Evolutionary conservation across 176 grass and related monocot species (phyloP).

Genomic region (Aegilops speltoides): DNA sequence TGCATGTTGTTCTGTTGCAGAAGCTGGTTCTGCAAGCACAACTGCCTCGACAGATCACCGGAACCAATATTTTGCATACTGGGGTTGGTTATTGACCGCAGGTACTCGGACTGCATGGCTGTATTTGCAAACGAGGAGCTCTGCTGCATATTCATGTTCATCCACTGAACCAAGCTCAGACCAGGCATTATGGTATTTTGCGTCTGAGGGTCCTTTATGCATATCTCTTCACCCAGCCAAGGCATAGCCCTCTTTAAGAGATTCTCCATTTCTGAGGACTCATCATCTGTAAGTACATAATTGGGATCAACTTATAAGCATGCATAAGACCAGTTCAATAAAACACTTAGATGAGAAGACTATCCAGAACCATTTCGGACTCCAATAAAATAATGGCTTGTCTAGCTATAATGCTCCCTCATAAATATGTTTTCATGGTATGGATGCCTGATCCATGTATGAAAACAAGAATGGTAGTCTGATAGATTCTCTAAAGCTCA

Average conservation of each 20-base stretch:
- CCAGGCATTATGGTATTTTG: slow-evolving; percentile 81
- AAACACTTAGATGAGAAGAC: not conserved
- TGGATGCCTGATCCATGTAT: not conserved
- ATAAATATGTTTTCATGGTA: slow-evolving; percentile 7
- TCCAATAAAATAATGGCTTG: too few species aligned
- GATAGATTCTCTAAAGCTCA: not conserved
- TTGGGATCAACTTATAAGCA: not conserved
- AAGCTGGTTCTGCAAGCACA: slow-evolving; percentile 54
- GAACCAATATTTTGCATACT: slow-evolving; percentile 57
- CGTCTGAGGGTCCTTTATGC: slow-evolving; percentile 85
- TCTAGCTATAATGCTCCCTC: not conserved
- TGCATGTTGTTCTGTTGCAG: slow-evolving; percentile 69
- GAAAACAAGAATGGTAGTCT: not conserved
- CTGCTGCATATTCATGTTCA: slow-evolving; percentile 92
- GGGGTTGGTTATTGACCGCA: slow-evolving; percentile 52
- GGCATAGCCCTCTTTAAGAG: slow-evolving; percentile 79
- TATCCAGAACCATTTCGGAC: too few species aligned
- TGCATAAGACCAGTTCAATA: not conserved
- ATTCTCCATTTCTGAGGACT: slow-evolving; percentile 87
- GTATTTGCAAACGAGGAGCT: slow-evolving; percentile 59
- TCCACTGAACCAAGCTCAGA: slow-evolving; percentile 88
- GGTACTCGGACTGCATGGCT: slow-evolving; percentile 64
- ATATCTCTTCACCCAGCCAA: slow-evolving; percentile 89
- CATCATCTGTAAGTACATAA: slow-evolving; percentile 62
- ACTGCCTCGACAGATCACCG: slow-evolving; percentile 57